These are phyloP conservation scores for Arthrinium phaeospermum DNA, from an alignment of 2,329 filamentous ascomycete genomes.

Conservation along the genomic window DNA sequence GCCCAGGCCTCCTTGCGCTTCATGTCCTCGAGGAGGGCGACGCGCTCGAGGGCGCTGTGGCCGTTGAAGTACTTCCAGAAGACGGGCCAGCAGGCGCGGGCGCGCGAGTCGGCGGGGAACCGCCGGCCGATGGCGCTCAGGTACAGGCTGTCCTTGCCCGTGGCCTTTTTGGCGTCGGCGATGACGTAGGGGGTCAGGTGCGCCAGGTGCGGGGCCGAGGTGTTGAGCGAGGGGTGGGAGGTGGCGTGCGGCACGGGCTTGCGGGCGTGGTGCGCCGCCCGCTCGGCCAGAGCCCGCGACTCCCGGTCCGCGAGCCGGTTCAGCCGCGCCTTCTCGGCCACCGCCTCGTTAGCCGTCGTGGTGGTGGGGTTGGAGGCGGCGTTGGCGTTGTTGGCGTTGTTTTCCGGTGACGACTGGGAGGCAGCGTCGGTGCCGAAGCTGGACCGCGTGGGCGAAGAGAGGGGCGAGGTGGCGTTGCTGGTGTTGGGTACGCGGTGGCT, in stretches of 20 bases:
- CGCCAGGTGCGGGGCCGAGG: slow-evolving; percentile 60
- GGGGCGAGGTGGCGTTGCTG: slow-evolving; percentile 32
- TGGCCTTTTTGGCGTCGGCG: slow-evolving; percentile 78
- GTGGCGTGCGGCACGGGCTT: slow-evolving; percentile 56
- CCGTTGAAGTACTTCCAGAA: slow-evolving; percentile 91
- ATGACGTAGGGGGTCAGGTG: slow-evolving; percentile 70
- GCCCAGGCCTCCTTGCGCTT: slow-evolving; percentile 83
- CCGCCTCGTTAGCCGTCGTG: slow-evolving; percentile 51
- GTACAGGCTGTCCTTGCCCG: slow-evolving; percentile 77
- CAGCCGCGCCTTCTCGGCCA: slow-evolving; percentile 66
- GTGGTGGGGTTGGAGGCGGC: slow-evolving; percentile 29
- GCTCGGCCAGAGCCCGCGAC: slow-evolving; percentile 60
- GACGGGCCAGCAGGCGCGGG: slow-evolving; percentile 71
- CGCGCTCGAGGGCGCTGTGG: slow-evolving; percentile 80
- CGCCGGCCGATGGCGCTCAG: slow-evolving; percentile 63
- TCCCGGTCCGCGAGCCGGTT: slow-evolving; percentile 62
- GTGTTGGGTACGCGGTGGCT: slow-evolving; percentile 21
- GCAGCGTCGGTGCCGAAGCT: slow-evolving; percentile 27
- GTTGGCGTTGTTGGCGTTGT: slow-evolving; percentile 23
- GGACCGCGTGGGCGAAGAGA: slow-evolving; percentile 29
- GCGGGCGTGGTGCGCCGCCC: slow-evolving; percentile 60
- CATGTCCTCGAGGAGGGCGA: slow-evolving; percentile 83
- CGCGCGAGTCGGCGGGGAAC: slow-evolving; percentile 53
- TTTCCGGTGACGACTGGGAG: slow-evolving; percentile 20
- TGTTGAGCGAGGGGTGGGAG: slow-evolving; percentile 60